phyloP scores from a whole-genome alignment of 1,139 yeast genomes.

The Nematodospora anomalae region DNA sequence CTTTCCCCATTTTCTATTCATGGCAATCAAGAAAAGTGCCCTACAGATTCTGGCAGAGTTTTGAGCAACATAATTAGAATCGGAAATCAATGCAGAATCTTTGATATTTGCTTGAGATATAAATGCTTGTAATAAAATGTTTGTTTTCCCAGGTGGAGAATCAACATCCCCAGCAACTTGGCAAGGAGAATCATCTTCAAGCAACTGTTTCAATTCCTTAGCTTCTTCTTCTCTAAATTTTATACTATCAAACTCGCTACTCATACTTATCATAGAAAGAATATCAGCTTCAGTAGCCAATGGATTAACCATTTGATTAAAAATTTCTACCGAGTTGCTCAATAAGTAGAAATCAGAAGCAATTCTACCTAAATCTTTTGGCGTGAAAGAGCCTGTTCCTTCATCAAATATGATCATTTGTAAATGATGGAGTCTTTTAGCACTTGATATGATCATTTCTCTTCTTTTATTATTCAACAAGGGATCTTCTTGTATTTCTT shows the following conservation, averaged over 20 bases:
- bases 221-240: constrained; percentile 88
- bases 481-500: constrained; percentile 81
- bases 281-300: constrained; percentile 91
- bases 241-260: constrained; percentile 90
- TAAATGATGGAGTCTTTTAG: constrained; percentile 72
- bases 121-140: constrained; percentile 81
- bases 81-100: constrained; percentile 83
- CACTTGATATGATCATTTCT: constrained; percentile 75
- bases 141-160: constrained; percentile 83
- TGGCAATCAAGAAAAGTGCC: constrained; percentile 82
- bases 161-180: constrained; percentile 80
- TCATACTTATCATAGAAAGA: constrained; percentile 84
- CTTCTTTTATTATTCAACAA: constrained; percentile 71
- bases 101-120: constrained; percentile 72
- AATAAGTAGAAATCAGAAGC: constrained; percentile 92
- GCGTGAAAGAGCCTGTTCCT: constrained; percentile 69
- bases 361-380: constrained; percentile 90
- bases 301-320: constrained; percentile 82
- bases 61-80: constrained; percentile 91
- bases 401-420: constrained; percentile 97
- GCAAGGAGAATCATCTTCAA: constrained; percentile 68
- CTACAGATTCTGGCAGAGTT: constrained; percentile 91
- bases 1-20: constrained; percentile 87
- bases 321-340: constrained; percentile 83
- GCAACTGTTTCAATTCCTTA: constrained; percentile 62